phyloP scores from a whole-genome alignment of 2,329 filamentous ascomycete species.

The Penicillium sp. region DNA sequence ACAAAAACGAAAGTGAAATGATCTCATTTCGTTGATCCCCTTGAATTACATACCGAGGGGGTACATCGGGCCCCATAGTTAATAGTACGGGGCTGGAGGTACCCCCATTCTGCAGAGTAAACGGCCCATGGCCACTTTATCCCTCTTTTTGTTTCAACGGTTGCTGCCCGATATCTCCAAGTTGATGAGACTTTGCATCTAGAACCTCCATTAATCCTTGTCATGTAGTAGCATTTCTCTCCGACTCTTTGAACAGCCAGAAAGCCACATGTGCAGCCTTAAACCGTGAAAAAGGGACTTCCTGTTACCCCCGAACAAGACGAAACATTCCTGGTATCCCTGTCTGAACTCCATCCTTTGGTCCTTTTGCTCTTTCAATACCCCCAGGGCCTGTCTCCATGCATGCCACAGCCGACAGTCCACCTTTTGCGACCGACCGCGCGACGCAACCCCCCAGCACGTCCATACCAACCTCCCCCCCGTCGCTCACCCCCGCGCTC shows the following conservation, averaged over 20 bases:
- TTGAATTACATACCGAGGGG: slow-evolving; percentile 17
- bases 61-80: slow-evolving; percentile 17
- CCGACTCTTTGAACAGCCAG: slow-evolving; percentile 4
- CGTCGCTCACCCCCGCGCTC: slow-evolving; percentile 18
- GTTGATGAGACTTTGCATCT: background rate
- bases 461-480: slow-evolving; percentile 24
- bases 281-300: slow-evolving; percentile 17
- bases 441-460: slow-evolving; percentile 22
- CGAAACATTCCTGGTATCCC: slow-evolving; percentile 23
- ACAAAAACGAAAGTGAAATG: background rate
- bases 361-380: slow-evolving; percentile 9
- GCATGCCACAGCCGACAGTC: slow-evolving; percentile 31
- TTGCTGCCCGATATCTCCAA: slow-evolving; percentile 15
- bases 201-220: slow-evolving; percentile 1
- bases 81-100: slow-evolving; percentile 11
- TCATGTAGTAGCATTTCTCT: slow-evolving; percentile 14
- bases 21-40: slow-evolving; percentile 19
- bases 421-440: slow-evolving; percentile 25
- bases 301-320: slow-evolving; percentile 12
- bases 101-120: slow-evolving; percentile 16
- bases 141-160: slow-evolving; percentile 18
- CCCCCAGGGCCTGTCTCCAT: slow-evolving; percentile 26
- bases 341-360: slow-evolving; percentile 13
- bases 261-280: background rate
- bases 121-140: slow-evolving; percentile 15